Evolutionary conservation across 2,329 filamentous ascomycete species (phyloP).

Genomic region (Xylariaceae sp.): DNA sequence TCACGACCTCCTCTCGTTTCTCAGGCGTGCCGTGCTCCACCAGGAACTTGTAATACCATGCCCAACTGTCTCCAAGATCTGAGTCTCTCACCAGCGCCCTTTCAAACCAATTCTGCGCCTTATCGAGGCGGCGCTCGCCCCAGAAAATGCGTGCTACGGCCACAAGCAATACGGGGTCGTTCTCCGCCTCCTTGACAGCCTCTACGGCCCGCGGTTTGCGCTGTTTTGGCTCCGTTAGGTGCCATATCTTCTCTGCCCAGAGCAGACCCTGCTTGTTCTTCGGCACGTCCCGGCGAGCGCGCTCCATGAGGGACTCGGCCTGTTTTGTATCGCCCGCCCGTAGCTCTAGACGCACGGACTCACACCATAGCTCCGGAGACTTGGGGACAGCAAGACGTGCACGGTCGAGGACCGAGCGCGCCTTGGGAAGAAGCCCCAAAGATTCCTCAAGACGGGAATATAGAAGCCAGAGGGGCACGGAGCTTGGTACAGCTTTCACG

Average conservation of each 20-base stretch:
- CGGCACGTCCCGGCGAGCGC: conserved; percentile 85
- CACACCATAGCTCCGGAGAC: conserved; percentile 78
- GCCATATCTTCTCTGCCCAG: conserved; percentile 93
- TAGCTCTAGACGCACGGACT: conserved; percentile 88
- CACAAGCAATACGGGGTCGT: conserved; percentile 81
- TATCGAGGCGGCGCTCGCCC: conserved; percentile 85
- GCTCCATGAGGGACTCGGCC: conserved; percentile 88
- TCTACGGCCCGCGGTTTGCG: conserved; percentile 87
- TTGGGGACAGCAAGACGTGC: conserved; percentile 84
- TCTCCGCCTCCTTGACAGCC: conserved; percentile 95
- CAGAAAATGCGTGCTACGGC: conserved; percentile 95
- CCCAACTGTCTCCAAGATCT: conserved; percentile 89
- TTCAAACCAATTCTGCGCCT: conserved; percentile 95
- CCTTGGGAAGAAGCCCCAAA: conserved; percentile 78
- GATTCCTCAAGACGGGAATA: conserved; percentile 84
- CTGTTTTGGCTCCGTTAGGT: conserved; percentile 85
- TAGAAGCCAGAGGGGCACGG: conserved; percentile 83
- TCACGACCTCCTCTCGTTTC: conserved; percentile 78
- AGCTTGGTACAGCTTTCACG: conserved; percentile 78
- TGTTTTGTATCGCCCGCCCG: conserved; percentile 77
- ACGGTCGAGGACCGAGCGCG: conserved; percentile 86
- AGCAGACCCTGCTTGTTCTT: conserved; percentile 66
- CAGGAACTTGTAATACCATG: conserved; percentile 95
- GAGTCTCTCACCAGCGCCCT: conserved; percentile 85
- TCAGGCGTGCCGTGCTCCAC: conserved; percentile 89